Base-by-base conservation (phyloP, 2,329 filamentous ascomycete species). In the Stagonosporopsis chrysanthemi region DNA sequence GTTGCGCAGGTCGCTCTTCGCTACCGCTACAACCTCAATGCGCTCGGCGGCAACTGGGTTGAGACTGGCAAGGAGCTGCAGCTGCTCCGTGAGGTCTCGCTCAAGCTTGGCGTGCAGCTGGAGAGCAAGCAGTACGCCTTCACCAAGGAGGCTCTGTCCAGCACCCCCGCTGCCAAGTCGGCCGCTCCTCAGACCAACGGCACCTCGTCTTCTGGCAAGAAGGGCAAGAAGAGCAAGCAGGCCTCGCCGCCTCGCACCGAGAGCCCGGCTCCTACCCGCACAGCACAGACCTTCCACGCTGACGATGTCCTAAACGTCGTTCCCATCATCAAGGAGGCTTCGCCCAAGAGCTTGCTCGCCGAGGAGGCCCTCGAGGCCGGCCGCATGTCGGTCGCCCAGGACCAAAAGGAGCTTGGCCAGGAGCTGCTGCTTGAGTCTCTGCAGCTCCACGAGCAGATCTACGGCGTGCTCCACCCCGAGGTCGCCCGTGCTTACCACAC, bases 381-480 rank as follows among this genome's bases (percentile, higher is more conserved):
- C 23, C 91, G 93, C 50, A 94, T 99, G 73, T 97, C 94, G n/a
- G 88, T 99, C 60, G 87, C 95, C 68, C 94, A 98, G 75, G 90
- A 91, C 74, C 92, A 99, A 81, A 94, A 91, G 80, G 95, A 97
- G 79, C 86, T 99, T 42, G 95, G 95, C 38, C 93, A 97, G 78
- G 95, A 99, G 77, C 85, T 99, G 54, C 85, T 99, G 28, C 82
- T 98, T n/a, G 95, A 99, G 78, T 97, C 93, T 35, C 81, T 99
- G 59, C 97, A 95, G 42, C 82, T 99, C 40, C 94, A 99, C 72
- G 95, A 99, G 82, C 95, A 99, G 78, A 98, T 99, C 66, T 99
- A 99, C 71, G 95, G 95, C 59, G 96, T 98, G 55, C 84, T 99
- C 24, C 95, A 99, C 75, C 93, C 95, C 1, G 95, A 99, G 79